Conservation (phyloP, 495 filamentous ascomycete genomes). For the Hyaloscypha hepaticicola region DNA sequence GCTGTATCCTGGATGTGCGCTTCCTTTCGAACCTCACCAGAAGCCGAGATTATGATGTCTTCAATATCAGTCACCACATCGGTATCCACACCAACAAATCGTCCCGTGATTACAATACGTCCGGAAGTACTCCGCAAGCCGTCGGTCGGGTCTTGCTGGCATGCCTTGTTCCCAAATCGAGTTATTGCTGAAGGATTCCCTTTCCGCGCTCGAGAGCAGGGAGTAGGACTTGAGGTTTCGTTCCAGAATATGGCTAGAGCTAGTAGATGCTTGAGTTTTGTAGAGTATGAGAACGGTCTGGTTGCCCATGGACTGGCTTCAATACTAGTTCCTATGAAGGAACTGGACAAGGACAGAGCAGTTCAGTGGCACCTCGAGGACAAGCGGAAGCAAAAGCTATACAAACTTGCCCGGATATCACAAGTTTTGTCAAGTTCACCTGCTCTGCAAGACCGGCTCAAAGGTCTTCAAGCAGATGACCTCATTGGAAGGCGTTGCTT, state of each 20-base stretch:
- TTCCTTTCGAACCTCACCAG: neutral
- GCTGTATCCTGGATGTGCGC: slow-evolving; percentile 16
- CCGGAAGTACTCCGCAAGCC: neutral
- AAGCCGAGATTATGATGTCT: neutral
- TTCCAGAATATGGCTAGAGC: slow-evolving; percentile 6
- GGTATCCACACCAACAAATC: neutral
- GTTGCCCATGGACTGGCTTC: neutral
- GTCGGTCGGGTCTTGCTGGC: slow-evolving; percentile 8
- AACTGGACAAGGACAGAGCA: neutral
- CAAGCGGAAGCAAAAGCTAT: neutral
- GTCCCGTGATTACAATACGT: neutral
- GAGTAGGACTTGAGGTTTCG: slow-evolving; percentile 12
- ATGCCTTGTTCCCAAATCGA: neutral
- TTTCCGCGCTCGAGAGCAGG: neutral
- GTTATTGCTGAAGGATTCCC: slow-evolving; percentile 13
- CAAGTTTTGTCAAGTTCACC: neutral
- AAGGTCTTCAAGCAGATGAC: neutral
- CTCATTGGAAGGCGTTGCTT: slow-evolving; percentile 8
- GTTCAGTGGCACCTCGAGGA: slow-evolving; percentile 11
- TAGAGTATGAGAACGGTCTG: slow-evolving; percentile 6
- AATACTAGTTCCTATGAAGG: slow-evolving; percentile 1
- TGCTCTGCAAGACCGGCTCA: neutral
- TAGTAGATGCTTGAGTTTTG: neutral
- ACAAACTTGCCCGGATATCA: neutral
- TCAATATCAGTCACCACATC: neutral